These are phyloP conservation scores for Phytophthora agathidicida DNA, from an alignment of 352 stramenopile genomes.

Conservation along the genomic window DNA sequence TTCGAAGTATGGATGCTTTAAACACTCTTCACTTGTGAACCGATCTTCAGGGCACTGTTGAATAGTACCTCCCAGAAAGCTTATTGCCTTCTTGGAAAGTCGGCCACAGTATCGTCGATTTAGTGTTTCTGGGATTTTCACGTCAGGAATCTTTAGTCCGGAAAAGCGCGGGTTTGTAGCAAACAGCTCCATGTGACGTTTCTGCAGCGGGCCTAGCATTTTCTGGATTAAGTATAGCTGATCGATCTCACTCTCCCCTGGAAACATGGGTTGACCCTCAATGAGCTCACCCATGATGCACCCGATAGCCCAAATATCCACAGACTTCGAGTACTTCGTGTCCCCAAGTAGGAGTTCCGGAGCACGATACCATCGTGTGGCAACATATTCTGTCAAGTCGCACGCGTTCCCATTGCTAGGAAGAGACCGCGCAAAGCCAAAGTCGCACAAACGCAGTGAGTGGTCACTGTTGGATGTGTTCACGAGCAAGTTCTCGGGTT, in stretches of 20 bases:
- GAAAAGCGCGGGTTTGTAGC: conserved; percentile 91
- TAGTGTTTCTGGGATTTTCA: conserved; percentile 92
- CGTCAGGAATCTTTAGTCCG: conserved; percentile 92
- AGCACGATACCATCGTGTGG: conserved; percentile 97
- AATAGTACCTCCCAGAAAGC: conserved; percentile 83
- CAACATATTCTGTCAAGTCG: conserved; percentile 99
- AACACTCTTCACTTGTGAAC: conserved; percentile 72
- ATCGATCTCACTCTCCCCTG: conserved; percentile 98
- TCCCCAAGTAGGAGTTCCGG: conserved; percentile 99
- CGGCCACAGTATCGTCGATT: conserved; percentile 91
- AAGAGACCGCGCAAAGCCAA: conserved; percentile 94
- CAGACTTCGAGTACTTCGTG: conserved; percentile 97
- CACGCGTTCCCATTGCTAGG: conserved; percentile 68
- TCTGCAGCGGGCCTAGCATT: conserved; percentile 96
- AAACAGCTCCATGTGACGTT: conserved; percentile 93
- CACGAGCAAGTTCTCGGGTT: conserved; percentile 99
- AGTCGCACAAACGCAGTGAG: conserved; percentile 98
- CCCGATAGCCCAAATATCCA: conserved; percentile 96
- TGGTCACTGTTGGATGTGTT: conserved; percentile 94
- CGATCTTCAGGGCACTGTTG: conserved; percentile 80
- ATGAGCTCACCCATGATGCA: conserved; percentile 99
- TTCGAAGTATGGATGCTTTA: conserved; percentile 92
- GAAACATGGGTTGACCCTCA: conserved; percentile 97
- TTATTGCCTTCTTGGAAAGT: conserved; percentile 82
- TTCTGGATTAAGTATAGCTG: conserved; percentile 99